Base-by-base conservation (phyloP, 1,284 basidiomycete genomes). In the Cutaneotrichosporon sp. region DNA sequence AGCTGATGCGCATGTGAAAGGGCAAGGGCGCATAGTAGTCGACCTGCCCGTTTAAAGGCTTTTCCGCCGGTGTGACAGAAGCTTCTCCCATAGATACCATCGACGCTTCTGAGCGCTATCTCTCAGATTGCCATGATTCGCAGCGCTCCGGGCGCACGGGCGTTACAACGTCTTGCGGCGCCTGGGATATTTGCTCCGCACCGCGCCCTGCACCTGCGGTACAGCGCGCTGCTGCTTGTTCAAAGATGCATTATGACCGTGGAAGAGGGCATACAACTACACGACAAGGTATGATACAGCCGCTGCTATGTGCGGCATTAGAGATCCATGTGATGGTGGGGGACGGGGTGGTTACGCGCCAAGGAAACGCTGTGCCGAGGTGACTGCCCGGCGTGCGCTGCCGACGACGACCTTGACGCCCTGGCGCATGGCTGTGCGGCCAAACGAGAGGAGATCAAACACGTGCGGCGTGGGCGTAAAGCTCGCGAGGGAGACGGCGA, bases 381-480 rank as follows among this genome's bases (percentile, higher is more conserved):
- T 42, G 35, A 30, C 40, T 2, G 51, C 51, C 12, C 26, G 42
- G 30, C 57, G 46, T 33, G 51, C 54, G 2, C 47, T 38, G 42
- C 51, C 58, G 15, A 47, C 44, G 14, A 67, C 60, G 1, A 59
- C 55, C 26, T 60, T 58, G 13, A 59, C 59, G 2, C 64, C 62
- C 22, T 65, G 65, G 34, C 71, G 58, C 41, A 66, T 52, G 2
- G 60, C 63, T 9, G 60, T 64, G 43, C 70, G 52, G 1, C 69
- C 71, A 54, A 73, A 69, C 23, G 59, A 63, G n/a, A 72, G 52
- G 14, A 73, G 60, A 53, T 73, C 71, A 49, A 73, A 72, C 22
- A 58, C 61, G 26, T 63, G 56, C 5, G 71, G 71, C 1, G 68
- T 69, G 7, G 71, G 71, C 18, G 71, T 68, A 50, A 73, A 73